Evolutionary conservation across 2,329 filamentous ascomycete genomes (phyloP), one percentile per base, ranked within the genome.

Genomic region (Penicillium concentricum): DNA sequence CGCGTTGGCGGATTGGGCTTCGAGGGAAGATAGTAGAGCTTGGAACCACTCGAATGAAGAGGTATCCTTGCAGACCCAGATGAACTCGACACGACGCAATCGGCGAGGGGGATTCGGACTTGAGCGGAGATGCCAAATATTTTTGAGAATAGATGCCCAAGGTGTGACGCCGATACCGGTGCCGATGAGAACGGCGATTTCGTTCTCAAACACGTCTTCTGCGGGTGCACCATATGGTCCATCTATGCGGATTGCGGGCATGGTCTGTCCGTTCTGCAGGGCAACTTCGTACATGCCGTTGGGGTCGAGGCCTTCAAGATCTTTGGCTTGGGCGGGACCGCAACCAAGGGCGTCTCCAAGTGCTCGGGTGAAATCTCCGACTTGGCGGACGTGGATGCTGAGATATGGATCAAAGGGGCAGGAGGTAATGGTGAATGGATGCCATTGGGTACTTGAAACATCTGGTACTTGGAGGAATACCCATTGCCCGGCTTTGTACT

Each of bases 21-120:
- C 94, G 22, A 99, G 88, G 0, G 91, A 95, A 0, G 90, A 90
- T 16, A 99, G 84, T 0, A 99, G 86, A 1, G 90, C 92, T 74
- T 99, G 94, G 81, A 99, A 97, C 94, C 94, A 99, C 78, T 97
- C 94, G 70, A 99, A 99, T 0, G 92, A 96, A 34, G 85, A 89
- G 0, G 92, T 96, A 70, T 97, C 92, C 74, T 90, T 94, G 83
- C 93, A 97, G 50, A 97, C 88, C 94, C 94, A 99, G 79, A 99
- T 95, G 77, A 99, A 99, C 75, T 99, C 94, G 32, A 99, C 93
- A 74, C 94, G 89, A 58, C 92, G 90, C 45, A 99, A 87, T 70
- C 93, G 90, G 48, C 85, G 87, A 1, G 93, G 92, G 24, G 92
- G 91, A 79, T 97, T 94, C 8, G 93, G 92, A 16, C 88, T 86